Base-by-base conservation (phyloP, 345 rosid genomes). In the Melaleuca alternifolia region DNA sequence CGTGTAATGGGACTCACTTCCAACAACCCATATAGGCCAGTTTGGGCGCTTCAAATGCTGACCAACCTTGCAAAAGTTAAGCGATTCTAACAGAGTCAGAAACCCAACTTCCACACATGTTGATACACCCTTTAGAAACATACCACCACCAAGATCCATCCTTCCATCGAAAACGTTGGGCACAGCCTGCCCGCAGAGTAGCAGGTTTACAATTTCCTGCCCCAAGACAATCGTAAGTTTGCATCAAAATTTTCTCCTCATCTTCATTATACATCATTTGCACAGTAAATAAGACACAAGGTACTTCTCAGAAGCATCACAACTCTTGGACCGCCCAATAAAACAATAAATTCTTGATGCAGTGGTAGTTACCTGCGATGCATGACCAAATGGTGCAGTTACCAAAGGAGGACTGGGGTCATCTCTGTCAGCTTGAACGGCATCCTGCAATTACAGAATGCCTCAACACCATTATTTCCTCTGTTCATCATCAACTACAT, bases 1-100 rank as follows among this genome's bases (percentile, higher is more conserved):
- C 4, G 98, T 98, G 90, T 96, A 98, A 87, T 98, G 99, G 79
- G 99, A 98, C 91, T 98, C 99, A 61, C 99, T 98, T 10, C 99
- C 99, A 88, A 98, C 92, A 85, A 98, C 99, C 99, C 99, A 98
- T 93, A 98, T 98, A 41, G 99, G 99, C 99, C 99, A 96, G 84
- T 86, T 93, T 46, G 99, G 99, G 90, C 93, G 93, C 90, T 98
- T 98, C 51, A 98, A 94, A 92, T 93, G 89, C 89, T 93, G 98
- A 26, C 99, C 99, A 28, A 98, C 99, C 92, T 95, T 98, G 85
- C 99, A 98, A 91, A 96, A 95, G 85, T 95, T 94, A 82, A 98
- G 98, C 33, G 98, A 98, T 89, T 98, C 99, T 56, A 98, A 92
- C 86, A 98, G 92, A 50, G 99, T 98, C 83, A 98, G 97, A 89